Base-by-base conservation (phyloP, 495 filamentous ascomycete genomes). In the Poronia punctata region DNA sequence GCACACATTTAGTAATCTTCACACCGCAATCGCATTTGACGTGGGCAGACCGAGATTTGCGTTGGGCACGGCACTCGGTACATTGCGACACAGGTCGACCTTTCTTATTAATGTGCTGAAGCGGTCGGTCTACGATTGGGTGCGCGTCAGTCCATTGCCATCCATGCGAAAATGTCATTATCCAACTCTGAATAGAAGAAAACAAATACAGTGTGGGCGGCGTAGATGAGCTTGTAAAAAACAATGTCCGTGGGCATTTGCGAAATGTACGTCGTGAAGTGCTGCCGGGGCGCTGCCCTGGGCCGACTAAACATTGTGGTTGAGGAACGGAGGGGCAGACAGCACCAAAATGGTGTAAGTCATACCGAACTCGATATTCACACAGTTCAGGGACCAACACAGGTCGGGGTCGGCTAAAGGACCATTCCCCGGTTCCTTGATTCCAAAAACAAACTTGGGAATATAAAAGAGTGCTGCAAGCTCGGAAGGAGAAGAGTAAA, bases 31-130 rank as follows among this genome's bases (percentile, higher is more conserved):
- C 90, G 72, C 92, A 99, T 68, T 89, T 90, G 52, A 89, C 79
- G 67, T 99, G 92, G 45, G 88, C 84, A 48, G 92, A 83, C 48
- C 93, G 86, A 62, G 89, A 92, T 75, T 97, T 97, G 76, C 92
- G 88, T 71, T 94, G 84, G 50, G 83, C 78, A 65, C 92, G 89
- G 66, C 92, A 99, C 70, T 97, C 92, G 54, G 85, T 75, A 65
- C 92, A 99, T 83, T 99, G 92, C 63, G 90, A 94, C 55, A 97
- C 90, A 51, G 92, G 92, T 52, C 92, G 84, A 64, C 92, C 92
- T 56, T 99, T 97, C 67, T 95, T 95, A 70, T 92, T 92, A 74
- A 97, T 95, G 62, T 92, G 92, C 60, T 83, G 81, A 46, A 99
- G 79, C 49, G 84, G 85, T 52, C 92, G 86, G 65, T 96, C 92